These are phyloP conservation scores for Tulasnella sp. DNA, from an alignment of 768 basidiomycete species.

Conservation along the genomic window DNA sequence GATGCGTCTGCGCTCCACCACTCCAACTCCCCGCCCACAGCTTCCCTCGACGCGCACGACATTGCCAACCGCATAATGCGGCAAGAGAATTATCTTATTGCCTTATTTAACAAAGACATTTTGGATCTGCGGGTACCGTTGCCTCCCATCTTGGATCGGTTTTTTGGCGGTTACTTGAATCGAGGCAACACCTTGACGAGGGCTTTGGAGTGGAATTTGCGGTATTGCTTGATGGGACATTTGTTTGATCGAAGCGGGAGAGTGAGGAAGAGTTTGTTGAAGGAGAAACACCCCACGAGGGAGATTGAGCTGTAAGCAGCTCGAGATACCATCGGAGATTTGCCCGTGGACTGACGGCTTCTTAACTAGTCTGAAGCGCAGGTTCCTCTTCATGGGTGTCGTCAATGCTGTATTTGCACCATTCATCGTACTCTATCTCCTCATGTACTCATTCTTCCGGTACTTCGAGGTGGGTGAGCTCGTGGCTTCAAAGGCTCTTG, in stretches of 20 bases:
- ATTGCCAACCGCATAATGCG: conserved; percentile 96
- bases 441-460: conserved; percentile 99
- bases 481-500: not conserved
- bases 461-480: conserved; percentile 79
- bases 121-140: conserved; percentile 81
- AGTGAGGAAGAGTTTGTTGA: conserved; percentile 86
- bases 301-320: not conserved
- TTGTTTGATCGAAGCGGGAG: conserved; percentile 84
- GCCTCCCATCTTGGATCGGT: conserved; percentile 48
- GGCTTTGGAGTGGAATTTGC: conserved; percentile 93
- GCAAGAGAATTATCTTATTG: conserved; percentile 97
- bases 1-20: conserved; percentile 31
- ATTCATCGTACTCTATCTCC: conserved; percentile 90
- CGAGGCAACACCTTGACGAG: conserved; percentile 77
- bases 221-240: conserved; percentile 93
- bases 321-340: not conserved
- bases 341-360: not conserved
- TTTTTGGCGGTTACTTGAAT: conserved; percentile 37
- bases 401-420: conserved; percentile 93
- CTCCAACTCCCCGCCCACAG: conserved; percentile 53
- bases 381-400: conserved; percentile 96
- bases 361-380: conserved; percentile 54
- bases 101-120: conserved; percentile 93
- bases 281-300: conserved; percentile 59
- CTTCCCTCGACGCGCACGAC: conserved; percentile 94